These are phyloP conservation scores for Arthrobotrys sphaeroides DNA, from an alignment of 2,329 filamentous ascomycete genomes.

Conservation along the genomic window DNA sequence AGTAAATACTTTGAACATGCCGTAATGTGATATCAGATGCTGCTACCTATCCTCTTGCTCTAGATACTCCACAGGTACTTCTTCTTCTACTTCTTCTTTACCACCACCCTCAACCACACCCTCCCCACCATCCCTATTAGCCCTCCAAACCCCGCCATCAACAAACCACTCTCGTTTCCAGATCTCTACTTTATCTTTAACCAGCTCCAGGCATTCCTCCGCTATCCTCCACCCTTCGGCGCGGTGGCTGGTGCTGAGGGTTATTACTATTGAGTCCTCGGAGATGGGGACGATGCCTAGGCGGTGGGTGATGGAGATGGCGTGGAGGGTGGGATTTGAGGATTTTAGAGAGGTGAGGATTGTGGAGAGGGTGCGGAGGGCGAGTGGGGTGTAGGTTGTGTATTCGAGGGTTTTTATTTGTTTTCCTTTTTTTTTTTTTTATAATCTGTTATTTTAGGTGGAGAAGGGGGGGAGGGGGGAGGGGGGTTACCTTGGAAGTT, in stretches of 20 bases:
- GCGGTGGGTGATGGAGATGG: slow-evolving; percentile 82
- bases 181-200: slow-evolving; percentile 88
- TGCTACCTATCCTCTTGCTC: slow-evolving; percentile 37
- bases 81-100: slow-evolving; percentile 16
- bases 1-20: no score
- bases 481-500: slow-evolving; percentile 68
- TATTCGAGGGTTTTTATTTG: slow-evolving; percentile 80
- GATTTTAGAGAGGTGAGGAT: slow-evolving; percentile 69
- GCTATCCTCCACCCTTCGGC: slow-evolving; percentile 86
- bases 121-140: slow-evolving; percentile 77
- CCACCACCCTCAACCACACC: slow-evolving; percentile 64
- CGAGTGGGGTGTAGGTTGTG: slow-evolving; percentile 75
- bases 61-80: slow-evolving; percentile 20
- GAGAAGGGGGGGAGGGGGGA: neutral
- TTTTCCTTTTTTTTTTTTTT: slow-evolving; percentile 61
- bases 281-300: slow-evolving; percentile 85
- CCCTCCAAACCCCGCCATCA: slow-evolving; percentile 80
- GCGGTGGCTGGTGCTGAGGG: slow-evolving; percentile 83
- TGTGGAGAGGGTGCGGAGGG: slow-evolving; percentile 73
- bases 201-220: slow-evolving; percentile 86
- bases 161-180: slow-evolving; percentile 94
- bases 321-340: slow-evolving; percentile 70
- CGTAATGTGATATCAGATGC: neutral
- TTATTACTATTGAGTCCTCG: slow-evolving; percentile 93
- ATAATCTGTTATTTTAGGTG: neutral